Base-by-base conservation (phyloP, 2,329 filamentous ascomycete genomes). In the Pseudofabraea citricarpa region DNA sequence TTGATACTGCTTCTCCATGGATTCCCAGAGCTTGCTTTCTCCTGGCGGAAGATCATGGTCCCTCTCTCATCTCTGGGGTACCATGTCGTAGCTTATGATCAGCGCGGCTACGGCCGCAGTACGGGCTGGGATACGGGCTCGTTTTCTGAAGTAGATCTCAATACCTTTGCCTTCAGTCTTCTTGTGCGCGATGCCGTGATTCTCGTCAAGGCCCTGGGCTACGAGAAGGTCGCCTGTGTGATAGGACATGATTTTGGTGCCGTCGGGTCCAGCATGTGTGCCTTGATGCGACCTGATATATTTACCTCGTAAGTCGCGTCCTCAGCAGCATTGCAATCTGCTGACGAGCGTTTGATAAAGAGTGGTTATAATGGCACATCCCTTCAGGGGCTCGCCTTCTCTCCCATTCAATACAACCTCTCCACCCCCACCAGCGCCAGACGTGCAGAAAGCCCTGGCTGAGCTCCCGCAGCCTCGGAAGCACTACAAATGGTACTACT, bases 401-500 rank as follows among this genome's bases (percentile, higher is more conserved):
- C 65, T 81, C 2, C 71, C 71, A 0, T 73, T 75, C 48, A 65
- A 73, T 47, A 61, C 65, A 22, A 59, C 57, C 47, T 52, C 51
- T 41, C 37, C 47, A 13, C 29, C 53, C 2, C 29, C 46, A 7
- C 45, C 49, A 15, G 52, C 56, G 41, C 21, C 56, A 18, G 70
- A 80, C 44, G 72, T 85, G n/a, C 75, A 81, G 45, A 63, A 65
- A 16, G 73, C 74, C 3, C 70, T 85, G 2, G 73, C 73, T 1
- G 64, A 66, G 31, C 67, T 81, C 1, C 59, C 68, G 2, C 69
- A 74, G n/a, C 78, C 80, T 0, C 58, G 77, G 7, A 85, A 85
- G 57, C 81, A 85, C 58, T 87, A 86, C 67, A 83, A 83, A 60
- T 82, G 74, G 74, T 85, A 81, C 60, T 81, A 81, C 53, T 74